Evolutionary conservation across 1,139 yeast species (phyloP), one percentile per base, ranked within the genome.

Genomic region (Lodderomyces metapsilosis): DNA sequence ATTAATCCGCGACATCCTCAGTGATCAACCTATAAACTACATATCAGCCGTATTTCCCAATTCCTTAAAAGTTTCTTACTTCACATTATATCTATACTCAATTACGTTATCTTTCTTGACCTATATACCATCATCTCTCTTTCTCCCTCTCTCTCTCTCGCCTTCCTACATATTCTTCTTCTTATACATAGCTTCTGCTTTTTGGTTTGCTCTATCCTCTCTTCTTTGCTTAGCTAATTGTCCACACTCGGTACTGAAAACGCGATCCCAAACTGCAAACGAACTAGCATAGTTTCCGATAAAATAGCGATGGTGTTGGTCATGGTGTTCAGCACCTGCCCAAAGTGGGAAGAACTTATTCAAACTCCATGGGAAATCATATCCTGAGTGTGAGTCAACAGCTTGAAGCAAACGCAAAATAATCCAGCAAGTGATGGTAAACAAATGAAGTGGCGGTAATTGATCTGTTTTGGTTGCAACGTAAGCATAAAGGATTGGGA

Each of bases 251-350:
- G 98, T 91, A 52, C 82, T 82, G 54, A 91, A 69, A 47, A 80
- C 55, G 61, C 71, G 83, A 67, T 91, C 98, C 94, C 95, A 88
- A 86, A 94, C 87, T 67, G 96, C 81, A 76, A 91, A 91, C 27
- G 92, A 82, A 43, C 95, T 84, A 20, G 97, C 94, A 62, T 88
- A 91, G 67, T 89, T 88, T 44, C 97, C 97, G 52, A 80, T 84
- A 66, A 91, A 91, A 66, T 83, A 88, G 60, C 88, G 95, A 63
- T 91, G 98, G 63, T 91, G 98, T 60, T 87, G 88, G 61, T 91
- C 98, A 61, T 91, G 98, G 64, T 91, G 98, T 56, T 88, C 97
- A 16, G 98, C 97, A 45, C 98, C 98, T 13, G 98, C 95, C 98
- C 98, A 91, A 67, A 91, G 78, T 28, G 97, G 96, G 45, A 91